phyloP scores from a whole-genome alignment of 2,329 filamentous ascomycete genomes.

The Fusarium sp. region DNA sequence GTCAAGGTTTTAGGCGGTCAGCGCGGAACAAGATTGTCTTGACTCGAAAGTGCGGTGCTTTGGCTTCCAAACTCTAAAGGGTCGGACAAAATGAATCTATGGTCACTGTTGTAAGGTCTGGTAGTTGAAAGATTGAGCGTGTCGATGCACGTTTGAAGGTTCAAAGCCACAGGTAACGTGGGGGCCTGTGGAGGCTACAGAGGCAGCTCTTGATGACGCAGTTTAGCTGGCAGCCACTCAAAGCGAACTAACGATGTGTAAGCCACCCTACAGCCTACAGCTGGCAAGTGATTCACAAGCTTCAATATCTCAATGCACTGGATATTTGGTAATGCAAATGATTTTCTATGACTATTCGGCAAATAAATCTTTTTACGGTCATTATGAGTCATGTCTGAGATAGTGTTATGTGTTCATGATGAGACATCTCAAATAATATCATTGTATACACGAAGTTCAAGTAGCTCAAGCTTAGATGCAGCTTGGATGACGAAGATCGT shows the following conservation, averaged over 20 bases:
- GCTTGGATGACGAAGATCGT: neutral
- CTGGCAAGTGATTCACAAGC: neutral
- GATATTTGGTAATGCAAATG: neutral
- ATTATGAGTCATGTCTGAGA: neutral
- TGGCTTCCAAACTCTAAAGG: neutral
- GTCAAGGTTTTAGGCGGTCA: constrained; percentile 34
- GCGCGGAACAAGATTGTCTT: neutral
- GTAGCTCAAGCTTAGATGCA: neutral
- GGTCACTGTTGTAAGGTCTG: constrained; percentile 5
- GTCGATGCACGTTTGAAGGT: constrained; percentile 25
- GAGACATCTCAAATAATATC: neutral
- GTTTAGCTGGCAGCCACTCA: constrained; percentile 39
- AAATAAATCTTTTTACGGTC: neutral
- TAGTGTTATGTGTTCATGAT: neutral
- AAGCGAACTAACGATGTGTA: neutral
- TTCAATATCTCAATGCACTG: neutral
- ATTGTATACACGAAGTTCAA: neutral
- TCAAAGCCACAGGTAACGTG: constrained; percentile 31
- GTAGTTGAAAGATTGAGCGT: constrained; percentile 23
- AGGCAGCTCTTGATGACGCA: constrained; percentile 53
- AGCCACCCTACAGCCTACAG: neutral
- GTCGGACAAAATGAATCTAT: neutral
- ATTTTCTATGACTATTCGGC: neutral
- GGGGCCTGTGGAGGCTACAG: constrained; percentile 37
- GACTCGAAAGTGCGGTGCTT: neutral